Conservation (phyloP, 352 stramenopile genomes). For the Pythium folliculosum region DNA sequence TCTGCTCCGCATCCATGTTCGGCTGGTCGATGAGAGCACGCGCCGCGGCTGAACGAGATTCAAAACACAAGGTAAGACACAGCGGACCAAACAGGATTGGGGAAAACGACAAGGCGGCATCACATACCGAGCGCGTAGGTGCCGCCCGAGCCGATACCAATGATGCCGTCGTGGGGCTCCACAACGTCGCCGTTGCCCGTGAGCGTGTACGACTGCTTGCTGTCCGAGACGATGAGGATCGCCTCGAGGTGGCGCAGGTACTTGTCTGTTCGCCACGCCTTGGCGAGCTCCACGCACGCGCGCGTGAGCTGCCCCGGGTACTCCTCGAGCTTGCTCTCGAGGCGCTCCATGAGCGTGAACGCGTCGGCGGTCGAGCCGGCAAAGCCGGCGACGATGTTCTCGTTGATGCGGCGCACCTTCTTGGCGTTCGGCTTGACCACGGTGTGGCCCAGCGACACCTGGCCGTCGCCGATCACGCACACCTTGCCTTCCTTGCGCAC, state of each 20-base stretch:
- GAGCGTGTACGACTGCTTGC: slow-evolving; percentile 95
- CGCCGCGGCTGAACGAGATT: slow-evolving; percentile 82
- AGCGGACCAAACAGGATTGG: background rate
- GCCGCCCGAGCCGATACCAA: slow-evolving; percentile 94
- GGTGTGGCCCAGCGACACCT: slow-evolving; percentile 95
- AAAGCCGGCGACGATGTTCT: slow-evolving; percentile 96
- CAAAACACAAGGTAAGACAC: background rate
- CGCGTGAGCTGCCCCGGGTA: slow-evolving; percentile 96
- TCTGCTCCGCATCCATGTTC: slow-evolving; percentile 93
- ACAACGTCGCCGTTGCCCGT: slow-evolving; percentile 99
- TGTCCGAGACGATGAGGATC: slow-evolving; percentile 95
- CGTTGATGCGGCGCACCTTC: slow-evolving; percentile 96
- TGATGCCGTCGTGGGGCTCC: slow-evolving; percentile 95
- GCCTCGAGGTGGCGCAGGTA: slow-evolving; percentile 96
- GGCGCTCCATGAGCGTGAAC: slow-evolving; percentile 97
- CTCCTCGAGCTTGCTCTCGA: slow-evolving; percentile 98
- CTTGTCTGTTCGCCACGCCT: slow-evolving; percentile 99
- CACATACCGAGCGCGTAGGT: slow-evolving; percentile 92
- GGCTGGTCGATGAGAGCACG: slow-evolving; percentile 94
- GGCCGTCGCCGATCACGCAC: slow-evolving; percentile 97
- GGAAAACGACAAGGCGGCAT: slow-evolving; percentile 13
- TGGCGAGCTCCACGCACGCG: slow-evolving; percentile 98
- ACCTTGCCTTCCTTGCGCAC: slow-evolving; percentile 98
- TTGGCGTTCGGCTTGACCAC: slow-evolving; percentile 98
- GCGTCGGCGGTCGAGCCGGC: slow-evolving; percentile 97